Conservation (phyloP, 768 basidiomycete species). For the Suillus americanus region DNA sequence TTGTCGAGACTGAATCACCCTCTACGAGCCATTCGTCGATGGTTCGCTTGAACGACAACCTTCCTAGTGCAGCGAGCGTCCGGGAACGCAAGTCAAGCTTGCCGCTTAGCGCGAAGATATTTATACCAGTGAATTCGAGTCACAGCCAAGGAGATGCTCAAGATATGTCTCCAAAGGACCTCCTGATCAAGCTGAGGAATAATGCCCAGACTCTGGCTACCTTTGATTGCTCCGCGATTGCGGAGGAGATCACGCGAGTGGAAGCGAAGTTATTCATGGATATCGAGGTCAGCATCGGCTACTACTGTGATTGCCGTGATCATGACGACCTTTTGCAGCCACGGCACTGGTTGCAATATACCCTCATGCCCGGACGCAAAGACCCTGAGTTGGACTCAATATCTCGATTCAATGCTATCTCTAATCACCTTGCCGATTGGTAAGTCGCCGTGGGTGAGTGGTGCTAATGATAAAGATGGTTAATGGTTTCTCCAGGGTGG, state of each 20-base stretch:
- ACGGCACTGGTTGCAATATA: constrained; percentile 83
- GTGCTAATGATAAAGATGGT: not conserved
- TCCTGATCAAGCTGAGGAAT: constrained; percentile 61
- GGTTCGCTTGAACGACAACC: constrained; percentile 20
- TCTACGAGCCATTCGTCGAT: constrained; percentile 24
- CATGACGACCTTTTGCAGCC: constrained; percentile 48
- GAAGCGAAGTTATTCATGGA: constrained; percentile 67
- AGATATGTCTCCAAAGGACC: constrained; percentile 52
- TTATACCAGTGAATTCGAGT: constrained; percentile 33
- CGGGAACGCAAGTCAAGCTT: constrained; percentile 73
- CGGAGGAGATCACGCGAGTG: constrained; percentile 81
- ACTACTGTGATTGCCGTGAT: not conserved
- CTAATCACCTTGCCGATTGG: constrained; percentile 87
- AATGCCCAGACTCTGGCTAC: constrained; percentile 57
- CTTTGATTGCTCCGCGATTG: constrained; percentile 65
- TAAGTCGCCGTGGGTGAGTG: constrained; percentile 32
- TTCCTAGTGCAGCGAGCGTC: constrained; percentile 23
- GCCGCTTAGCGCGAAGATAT: constrained; percentile 49
- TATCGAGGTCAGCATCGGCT: constrained; percentile 60
- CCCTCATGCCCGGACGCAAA: constrained; percentile 66
- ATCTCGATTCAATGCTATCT: constrained; percentile 67
- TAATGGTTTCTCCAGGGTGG: constrained; percentile 60
- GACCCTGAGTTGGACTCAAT: constrained; percentile 68
- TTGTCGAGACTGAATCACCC: constrained; percentile 32
- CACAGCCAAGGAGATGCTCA: constrained; percentile 27